Evolutionary conservation across 169 alveolate genomes (phyloP).

Genomic region (Plasmodium reichenowi): DNA sequence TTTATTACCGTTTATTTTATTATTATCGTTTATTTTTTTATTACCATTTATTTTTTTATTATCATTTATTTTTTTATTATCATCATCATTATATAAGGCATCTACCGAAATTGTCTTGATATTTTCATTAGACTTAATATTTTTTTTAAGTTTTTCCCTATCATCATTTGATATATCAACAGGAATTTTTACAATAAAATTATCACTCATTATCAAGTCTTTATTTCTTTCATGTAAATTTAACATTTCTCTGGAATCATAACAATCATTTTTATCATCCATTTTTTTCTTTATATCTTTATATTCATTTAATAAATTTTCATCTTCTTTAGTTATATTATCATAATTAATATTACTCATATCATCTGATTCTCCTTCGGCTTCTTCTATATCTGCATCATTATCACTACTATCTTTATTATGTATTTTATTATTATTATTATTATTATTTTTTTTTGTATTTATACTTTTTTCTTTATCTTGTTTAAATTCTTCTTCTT

Average conservation of each 20-base stretch:
- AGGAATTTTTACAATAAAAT: constrained; percentile 64
- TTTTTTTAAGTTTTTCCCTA: background rate
- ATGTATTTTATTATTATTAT: constrained; percentile 8
- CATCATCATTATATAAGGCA: background rate
- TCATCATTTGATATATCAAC: constrained; percentile 10
- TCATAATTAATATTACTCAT: constrained; percentile 21
- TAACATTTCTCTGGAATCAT: background rate
- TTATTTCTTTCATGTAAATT: constrained; percentile 34
- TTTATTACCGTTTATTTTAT: background rate
- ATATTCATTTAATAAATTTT: constrained; percentile 28
- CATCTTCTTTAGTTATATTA: constrained; percentile 33
- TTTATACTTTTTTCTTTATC: background rate
- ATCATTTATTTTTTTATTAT: background rate
- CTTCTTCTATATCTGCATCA: background rate
- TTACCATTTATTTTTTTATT: background rate
- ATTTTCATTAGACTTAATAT: background rate
- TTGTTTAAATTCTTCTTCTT: background rate
- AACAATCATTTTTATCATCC: background rate
- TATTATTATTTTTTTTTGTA: background rate
- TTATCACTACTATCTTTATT: background rate
- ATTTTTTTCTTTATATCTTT: constrained; percentile 18
- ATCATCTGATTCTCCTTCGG: background rate
- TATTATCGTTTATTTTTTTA: background rate
- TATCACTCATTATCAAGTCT: constrained; percentile 61
- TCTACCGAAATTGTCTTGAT: background rate